Evolutionary conservation across 495 filamentous ascomycete species (phyloP), one percentile per base, ranked within the genome.

Genomic region (Elasticomyces elasticus): DNA sequence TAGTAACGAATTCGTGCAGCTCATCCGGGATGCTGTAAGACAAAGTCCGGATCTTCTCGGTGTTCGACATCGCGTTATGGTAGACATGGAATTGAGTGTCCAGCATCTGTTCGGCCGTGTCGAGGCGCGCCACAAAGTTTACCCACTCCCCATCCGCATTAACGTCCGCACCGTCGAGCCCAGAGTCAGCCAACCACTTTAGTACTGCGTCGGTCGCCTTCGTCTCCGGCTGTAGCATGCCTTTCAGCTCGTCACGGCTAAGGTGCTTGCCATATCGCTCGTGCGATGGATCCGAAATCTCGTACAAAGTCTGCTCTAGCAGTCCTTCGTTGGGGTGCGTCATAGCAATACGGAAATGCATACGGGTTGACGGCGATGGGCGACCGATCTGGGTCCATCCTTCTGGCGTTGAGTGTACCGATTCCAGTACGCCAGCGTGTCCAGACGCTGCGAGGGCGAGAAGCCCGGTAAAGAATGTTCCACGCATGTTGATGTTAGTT

Each of bases 251-350:
- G 19, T 80, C 72, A n/a, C 74, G 72, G 49, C 71, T 76, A 71
- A 87, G 72, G 51, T 86, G 77, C 41, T 75, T 65, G 1, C 84
- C 84, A 64, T 86, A 86, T 2, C 65, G 69, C 1, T 70, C 65
- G 57, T 84, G 74, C 2, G 69, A 70, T 2, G 83, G 84, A 2
- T 76, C 80, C 17, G 81, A 80, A 27, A 87, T 70, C 9, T 83
- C 75, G 35, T 81, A 70, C 23, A 85, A 72, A 15, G 67, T 74
- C 55, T 79, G 70, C 64, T 86, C 81, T 37, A 86, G 79, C 12
- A 73, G 65, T 7, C 60, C 70, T 22, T 72, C 67, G 31, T 77
- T 77, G 25, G 76, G 69, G 55, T 80, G 57, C 9, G 55, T 56
- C 12, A 70, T 54, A 23, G 66, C 68, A 49, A 70, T 69, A 47